A percentile compares a stretch with the other conserved stretches of the same genome.
These are phyloP conservation scores for Fomitopsis palustris DNA, from an alignment of 1,284 basidiomycete species.

Conservation along the genomic window DNA sequence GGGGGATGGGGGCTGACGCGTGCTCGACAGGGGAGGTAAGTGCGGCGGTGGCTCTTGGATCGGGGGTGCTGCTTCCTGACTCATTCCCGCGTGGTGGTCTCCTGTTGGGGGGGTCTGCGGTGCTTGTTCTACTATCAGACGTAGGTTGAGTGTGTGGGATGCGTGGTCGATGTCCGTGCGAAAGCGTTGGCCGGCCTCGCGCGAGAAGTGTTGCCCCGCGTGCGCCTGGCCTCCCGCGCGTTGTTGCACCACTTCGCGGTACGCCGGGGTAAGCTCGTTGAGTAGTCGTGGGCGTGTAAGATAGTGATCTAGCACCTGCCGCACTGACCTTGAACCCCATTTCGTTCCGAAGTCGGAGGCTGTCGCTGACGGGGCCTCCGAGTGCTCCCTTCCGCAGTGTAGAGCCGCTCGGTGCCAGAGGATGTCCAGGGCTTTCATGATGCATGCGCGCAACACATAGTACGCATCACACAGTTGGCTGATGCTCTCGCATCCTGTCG, in stretches of 20 bases:
- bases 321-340: background rate
- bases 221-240: background rate
- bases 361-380: background rate
- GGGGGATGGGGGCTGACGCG: no score
- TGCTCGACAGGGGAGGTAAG: no score
- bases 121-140: no score
- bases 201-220: background rate
- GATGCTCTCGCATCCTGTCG: background rate
- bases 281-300: background rate
- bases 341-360: background rate
- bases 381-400: background rate
- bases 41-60: no score
- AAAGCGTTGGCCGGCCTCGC: background rate
- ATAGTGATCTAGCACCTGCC: background rate
- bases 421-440: background rate
- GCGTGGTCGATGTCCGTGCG: background rate
- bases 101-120: no score
- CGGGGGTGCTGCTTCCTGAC: no score
- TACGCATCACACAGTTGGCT: background rate
- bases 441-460: background rate
- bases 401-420: background rate
- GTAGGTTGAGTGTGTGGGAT: no score
- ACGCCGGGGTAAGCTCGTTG: background rate
- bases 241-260: background rate
- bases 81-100: no score